Base-by-base conservation (phyloP, 2,329 filamentous ascomycete species). In the Metarhizium brunneum region DNA sequence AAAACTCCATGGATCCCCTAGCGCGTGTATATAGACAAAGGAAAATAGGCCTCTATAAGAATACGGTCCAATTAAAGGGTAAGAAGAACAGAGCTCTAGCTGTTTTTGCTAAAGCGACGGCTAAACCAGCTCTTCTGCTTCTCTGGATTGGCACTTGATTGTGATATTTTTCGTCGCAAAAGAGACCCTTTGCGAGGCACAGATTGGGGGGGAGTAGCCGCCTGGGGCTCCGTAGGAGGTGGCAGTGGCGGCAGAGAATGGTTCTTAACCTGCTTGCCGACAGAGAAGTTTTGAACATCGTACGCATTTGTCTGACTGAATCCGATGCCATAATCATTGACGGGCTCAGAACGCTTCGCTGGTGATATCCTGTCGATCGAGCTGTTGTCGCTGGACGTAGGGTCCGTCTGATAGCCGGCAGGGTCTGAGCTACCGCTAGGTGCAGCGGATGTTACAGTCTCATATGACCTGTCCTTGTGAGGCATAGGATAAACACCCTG, bases 51-150 rank as follows among this genome's bases (percentile, higher is more conserved):
- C 14, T 18, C 40, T 16, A 56, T 11, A 38, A 38, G 40, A 47
- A 30, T 16, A 36, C 8, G 42, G 40, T 20, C 10, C 8, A 45
- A 25, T 10, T 13, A 25, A 16, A 50, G 10, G 30, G 11, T 35
- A 35, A 35, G 32, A 11, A n/a, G 36, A 14, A 14, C 45, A 30
- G 14, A 25, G n/a, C n/a, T n/a, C 52, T 59, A 61, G 50, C 54
- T 47, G 35, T 47, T 71, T 67, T 79, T 91, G 77, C 87, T 94
- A 70, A 96, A 94, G 55, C 85, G 81, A 63, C 85, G 83, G 66
- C 88, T 84, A 65, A 97, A 85, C 90, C 92, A 96, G 68, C 91
- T 94, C 79, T 91, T 92, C 61, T 88, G 81, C 78, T 95, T 96
- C 58, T 91, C 87, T 13, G 67, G 66, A 7, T 25, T 54, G 14